phyloP scores from a whole-genome alignment of 495 filamentous ascomycete genomes.

The Schizothecium vesticola region DNA sequence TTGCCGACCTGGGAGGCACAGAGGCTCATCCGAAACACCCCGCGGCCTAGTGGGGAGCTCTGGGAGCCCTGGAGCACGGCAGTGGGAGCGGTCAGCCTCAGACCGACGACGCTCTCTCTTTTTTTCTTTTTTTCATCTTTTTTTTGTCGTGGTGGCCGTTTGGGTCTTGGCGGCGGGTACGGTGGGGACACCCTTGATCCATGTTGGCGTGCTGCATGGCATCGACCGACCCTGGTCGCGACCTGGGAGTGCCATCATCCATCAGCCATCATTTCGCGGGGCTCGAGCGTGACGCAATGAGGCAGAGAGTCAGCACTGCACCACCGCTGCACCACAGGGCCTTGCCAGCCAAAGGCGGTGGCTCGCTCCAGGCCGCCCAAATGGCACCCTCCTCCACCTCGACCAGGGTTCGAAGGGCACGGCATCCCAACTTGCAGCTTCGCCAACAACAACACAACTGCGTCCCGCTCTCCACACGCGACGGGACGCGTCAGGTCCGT shows the following conservation, averaged over 20 bases:
- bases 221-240: neutral
- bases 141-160: constrained; percentile 7
- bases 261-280: neutral
- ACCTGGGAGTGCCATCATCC: too few species aligned
- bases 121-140: constrained; percentile 5
- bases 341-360: neutral
- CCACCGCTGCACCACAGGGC: neutral
- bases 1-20: neutral
- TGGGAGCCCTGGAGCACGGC: neutral
- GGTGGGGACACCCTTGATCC: constrained; percentile 2
- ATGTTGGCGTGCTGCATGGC: neutral
- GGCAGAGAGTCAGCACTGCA: neutral
- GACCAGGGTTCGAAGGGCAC: neutral
- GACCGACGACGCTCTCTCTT: constrained; percentile 8
- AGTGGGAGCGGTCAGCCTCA: constrained; percentile 1
- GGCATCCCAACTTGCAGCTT: constrained; percentile 4
- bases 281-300: constrained; percentile 3
- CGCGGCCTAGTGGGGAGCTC: neutral
- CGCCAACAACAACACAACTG: constrained; percentile 10
- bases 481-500: constrained; percentile 2
- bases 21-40: neutral
- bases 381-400: constrained; percentile 3
- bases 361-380: constrained; percentile 1
- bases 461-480: constrained; percentile 7
- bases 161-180: constrained; percentile 7